phyloP scores from a whole-genome alignment of 2,329 filamentous ascomycete species.

The Cercospora zeae-maydis region DNA sequence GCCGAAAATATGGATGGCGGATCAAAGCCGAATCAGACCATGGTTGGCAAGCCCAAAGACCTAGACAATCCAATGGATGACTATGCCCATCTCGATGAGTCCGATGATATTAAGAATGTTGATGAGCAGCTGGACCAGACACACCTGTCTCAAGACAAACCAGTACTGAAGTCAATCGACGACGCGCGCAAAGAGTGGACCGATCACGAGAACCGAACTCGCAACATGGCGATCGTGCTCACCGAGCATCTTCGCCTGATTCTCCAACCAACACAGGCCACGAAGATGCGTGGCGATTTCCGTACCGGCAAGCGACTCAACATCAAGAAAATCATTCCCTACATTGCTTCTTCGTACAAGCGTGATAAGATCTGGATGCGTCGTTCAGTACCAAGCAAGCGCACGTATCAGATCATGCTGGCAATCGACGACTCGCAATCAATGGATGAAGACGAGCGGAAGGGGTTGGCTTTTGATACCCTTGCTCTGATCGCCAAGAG shows the following conservation, averaged over 20 bases:
- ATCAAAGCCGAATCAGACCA: slow-evolving; percentile 36
- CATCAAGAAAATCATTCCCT: slow-evolving; percentile 98
- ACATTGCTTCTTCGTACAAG: slow-evolving; percentile 97
- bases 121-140: slow-evolving; percentile 67
- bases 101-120: slow-evolving; percentile 42
- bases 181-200: slow-evolving; percentile 76
- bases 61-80: slow-evolving; percentile 42
- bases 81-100: slow-evolving; percentile 35
- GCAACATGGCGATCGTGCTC: slow-evolving; percentile 79
- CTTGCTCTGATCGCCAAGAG: slow-evolving; percentile 85
- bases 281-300: slow-evolving; percentile 94
- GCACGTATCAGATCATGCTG: slow-evolving; percentile 94
- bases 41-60: slow-evolving; percentile 45
- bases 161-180: slow-evolving; percentile 33
- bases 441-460: slow-evolving; percentile 80
- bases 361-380: slow-evolving; percentile 99
- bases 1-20: slow-evolving; percentile 17
- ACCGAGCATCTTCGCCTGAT: slow-evolving; percentile 96
- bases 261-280: slow-evolving; percentile 87
- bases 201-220: slow-evolving; percentile 77
- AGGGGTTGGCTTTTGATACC: slow-evolving; percentile 83
- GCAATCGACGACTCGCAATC: slow-evolving; percentile 93
- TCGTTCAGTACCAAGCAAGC: slow-evolving; percentile 82
- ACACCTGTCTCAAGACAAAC: slow-evolving; percentile 52
- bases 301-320: slow-evolving; percentile 97